Conservation (phyloP, 345 rosid species). For the Murraya koenigii region DNA sequence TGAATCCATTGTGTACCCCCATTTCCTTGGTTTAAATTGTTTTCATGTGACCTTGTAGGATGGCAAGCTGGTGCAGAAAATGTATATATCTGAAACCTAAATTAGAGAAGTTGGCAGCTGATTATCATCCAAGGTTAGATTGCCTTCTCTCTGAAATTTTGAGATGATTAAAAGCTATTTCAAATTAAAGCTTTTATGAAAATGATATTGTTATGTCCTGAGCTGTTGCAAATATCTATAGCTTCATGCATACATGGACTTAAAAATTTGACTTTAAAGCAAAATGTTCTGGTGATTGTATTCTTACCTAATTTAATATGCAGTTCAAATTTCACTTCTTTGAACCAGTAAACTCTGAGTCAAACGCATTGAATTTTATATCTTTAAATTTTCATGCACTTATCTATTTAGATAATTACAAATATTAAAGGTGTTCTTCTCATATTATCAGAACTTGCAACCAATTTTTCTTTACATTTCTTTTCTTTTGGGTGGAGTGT, state of each 20-base stretch:
- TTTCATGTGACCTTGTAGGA: constrained; percentile 55
- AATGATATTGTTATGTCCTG: not conserved
- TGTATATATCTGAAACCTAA: constrained; percentile 84
- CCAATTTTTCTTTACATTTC: too few species aligned
- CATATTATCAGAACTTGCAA: not conserved
- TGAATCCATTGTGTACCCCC: not conserved
- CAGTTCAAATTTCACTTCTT: not conserved
- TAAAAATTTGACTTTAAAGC: too few species aligned
- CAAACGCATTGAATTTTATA: not conserved
- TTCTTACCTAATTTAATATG: not conserved
- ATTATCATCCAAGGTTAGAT: constrained; percentile 73
- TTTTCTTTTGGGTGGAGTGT: not conserved
- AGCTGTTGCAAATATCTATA: not conserved
- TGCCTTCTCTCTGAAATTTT: constrained; percentile 8
- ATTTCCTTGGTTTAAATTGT: not conserved
- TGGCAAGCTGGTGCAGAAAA: constrained; percentile 97
- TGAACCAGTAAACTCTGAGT: not conserved
- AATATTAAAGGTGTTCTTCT: not conserved
- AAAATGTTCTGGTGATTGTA: not conserved
- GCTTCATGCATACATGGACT: not conserved
- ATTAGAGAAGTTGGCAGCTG: constrained; percentile 88
- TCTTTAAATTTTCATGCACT: not conserved
- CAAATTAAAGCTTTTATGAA: not conserved
- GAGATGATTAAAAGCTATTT: not conserved
- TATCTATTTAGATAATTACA: not conserved